Base-by-base conservation (phyloP, 164 flowering plant species). In the Tetrastigma voinierianum region DNA sequence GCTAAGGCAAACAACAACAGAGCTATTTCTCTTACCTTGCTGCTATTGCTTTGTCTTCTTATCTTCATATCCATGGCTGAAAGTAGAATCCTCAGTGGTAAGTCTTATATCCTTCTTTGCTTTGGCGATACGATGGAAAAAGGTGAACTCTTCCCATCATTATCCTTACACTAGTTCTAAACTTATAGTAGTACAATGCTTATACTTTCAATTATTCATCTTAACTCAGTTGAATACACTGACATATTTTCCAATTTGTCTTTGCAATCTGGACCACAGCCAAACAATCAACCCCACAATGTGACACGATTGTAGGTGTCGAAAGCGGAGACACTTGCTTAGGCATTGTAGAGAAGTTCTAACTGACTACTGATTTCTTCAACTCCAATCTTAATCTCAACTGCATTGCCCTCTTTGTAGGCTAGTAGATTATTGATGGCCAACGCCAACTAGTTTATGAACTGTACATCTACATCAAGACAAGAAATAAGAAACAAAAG, bases 251-350 rank as follows among this genome's bases (percentile, higher is more conserved):
- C 40, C 40, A 3, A 25, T 25, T 25, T n/a, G n/a, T 25, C 4
- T 25, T 25, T 25, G 54, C 25, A 18, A 17, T 44, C 24, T 67
- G 49, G 57, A 23, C 57, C 43, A 14, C 14, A 54, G 45, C 5
- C 62, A 23, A 49, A 25, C 3, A 25, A 25, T 43, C 46, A 7
- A 21, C 4, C 25, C 59, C 62, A 43, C 1, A 23, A 1, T 77
- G 77, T 62, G 47, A 51, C 10, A 1, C 51, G 10, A 76, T 69
- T 10, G 20, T 64, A 23, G 80, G 78, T 13, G 80, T 78, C 14
- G 25, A 25, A 55, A 57, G 65, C 16, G 83, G 80, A 48, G 85
- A 82, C 57, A 82, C 81, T 9, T 75, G 80, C 70, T 61, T 72
- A 40, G 70, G 10, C 0, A 57, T 82, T n/a, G 43, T 59, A 2